These are phyloP conservation scores for Atkinsonella hypoxylon DNA, from an alignment of 2,329 filamentous ascomycete species.

Conservation along the genomic window DNA sequence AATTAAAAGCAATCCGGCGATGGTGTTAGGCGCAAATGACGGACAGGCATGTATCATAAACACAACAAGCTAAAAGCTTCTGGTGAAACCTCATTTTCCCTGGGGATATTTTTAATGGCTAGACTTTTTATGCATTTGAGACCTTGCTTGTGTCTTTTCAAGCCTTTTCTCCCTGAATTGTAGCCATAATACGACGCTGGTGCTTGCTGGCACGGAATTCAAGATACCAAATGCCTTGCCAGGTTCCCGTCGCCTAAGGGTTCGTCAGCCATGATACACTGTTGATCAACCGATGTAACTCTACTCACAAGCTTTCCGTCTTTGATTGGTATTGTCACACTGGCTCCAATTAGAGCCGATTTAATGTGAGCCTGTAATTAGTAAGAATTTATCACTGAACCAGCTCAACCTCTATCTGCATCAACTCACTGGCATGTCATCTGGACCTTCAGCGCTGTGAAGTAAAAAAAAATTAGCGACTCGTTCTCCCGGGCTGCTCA, in stretches of 20 bases:
- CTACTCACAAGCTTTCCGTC: slow-evolving; percentile 60
- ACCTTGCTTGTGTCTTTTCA: slow-evolving; percentile 10
- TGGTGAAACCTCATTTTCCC: neutral
- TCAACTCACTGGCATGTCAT: slow-evolving; percentile 78
- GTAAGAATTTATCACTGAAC: neutral
- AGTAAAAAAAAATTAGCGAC: neutral
- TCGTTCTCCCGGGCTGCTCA: neutral
- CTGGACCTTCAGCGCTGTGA: slow-evolving; percentile 62
- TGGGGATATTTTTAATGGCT: neutral
- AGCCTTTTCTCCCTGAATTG: slow-evolving; percentile 77
- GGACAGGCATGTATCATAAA: slow-evolving; percentile 7
- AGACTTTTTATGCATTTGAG: neutral
- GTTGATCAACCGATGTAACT: neutral
- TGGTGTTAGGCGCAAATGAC: slow-evolving; percentile 24
- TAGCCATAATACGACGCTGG: slow-evolving; percentile 73
- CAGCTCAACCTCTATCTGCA: neutral
- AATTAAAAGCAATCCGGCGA: slow-evolving; percentile 14
- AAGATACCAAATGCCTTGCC: slow-evolving; percentile 89
- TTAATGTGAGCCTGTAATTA: slow-evolving; percentile 71
- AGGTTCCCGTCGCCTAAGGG: slow-evolving; percentile 49
- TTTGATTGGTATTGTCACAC: slow-evolving; percentile 80
- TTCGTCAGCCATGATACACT: neutral
- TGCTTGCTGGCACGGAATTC: slow-evolving; percentile 76
- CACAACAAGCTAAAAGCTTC: neutral
- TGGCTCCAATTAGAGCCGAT: slow-evolving; percentile 76